Percentiles rank a stretch among this genome's conserved stretches.
phyloP scores from a whole-genome alignment of 108 stramenopile species.

The Nitzschia putrida region DNA sequence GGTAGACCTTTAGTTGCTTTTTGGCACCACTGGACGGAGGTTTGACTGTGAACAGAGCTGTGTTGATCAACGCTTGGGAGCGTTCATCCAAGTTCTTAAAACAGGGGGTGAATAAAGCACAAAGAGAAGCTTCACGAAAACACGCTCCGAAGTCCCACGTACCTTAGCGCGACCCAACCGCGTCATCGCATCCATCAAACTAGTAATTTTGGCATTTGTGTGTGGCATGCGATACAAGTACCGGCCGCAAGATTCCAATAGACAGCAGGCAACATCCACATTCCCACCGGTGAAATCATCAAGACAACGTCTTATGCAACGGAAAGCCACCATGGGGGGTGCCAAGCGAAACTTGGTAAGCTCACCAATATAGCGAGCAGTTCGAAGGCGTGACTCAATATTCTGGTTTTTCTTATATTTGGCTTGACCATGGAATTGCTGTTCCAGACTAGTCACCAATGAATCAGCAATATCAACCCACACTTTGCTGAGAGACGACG shows the following conservation, averaged over 20 bases:
- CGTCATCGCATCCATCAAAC: conserved; percentile 85
- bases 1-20: conserved; percentile 65
- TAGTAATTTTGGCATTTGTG: conserved; percentile 66
- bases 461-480: conserved; percentile 67
- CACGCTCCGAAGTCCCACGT: conserved; percentile 21
- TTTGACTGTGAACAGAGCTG: conserved; percentile 81
- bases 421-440: conserved; percentile 86
- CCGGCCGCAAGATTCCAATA: conserved; percentile 91
- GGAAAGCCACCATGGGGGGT: conserved; percentile 88
- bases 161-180: conserved; percentile 85
- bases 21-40: conserved; percentile 62
- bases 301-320: conserved; percentile 79
- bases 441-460: conserved; percentile 70
- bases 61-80: conserved; percentile 73
- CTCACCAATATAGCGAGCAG: conserved; percentile 89
- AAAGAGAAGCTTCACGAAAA: conserved; percentile 4
- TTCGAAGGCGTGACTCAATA: conserved; percentile 79
- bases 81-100: conserved; percentile 78
- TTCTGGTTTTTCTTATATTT: conserved; percentile 83
- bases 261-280: conserved; percentile 85
- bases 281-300: conserved; percentile 87
- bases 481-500: conserved; percentile 76
- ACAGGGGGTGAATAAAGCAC: background rate
- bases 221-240: conserved; percentile 79
- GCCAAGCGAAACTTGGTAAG: conserved; percentile 93